A percentile compares a stretch with the other conserved stretches of the same genome.
These are phyloP conservation scores for Coccomyxa sp. DNA, from an alignment of 139 green algal species.

Conservation along the genomic window DNA sequence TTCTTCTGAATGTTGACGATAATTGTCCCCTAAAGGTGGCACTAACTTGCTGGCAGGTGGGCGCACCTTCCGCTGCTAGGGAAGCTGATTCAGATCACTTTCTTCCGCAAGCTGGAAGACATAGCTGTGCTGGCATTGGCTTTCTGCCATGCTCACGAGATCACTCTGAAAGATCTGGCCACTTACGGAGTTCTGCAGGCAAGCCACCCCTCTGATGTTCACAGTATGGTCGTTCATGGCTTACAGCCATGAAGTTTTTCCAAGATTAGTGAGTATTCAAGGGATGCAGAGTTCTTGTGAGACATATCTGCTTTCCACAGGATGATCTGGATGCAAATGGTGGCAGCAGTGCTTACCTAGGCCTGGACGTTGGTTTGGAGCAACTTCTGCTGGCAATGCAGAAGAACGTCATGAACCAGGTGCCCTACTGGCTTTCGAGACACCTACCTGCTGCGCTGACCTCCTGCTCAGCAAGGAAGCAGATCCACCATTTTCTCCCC, in stretches of 20 bases:
- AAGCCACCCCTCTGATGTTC: background rate
- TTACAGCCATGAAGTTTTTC: no score
- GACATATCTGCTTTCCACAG: background rate
- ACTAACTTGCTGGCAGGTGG: background rate
- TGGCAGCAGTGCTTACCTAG: background rate
- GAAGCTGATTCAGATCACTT: background rate
- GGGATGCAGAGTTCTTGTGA: no score
- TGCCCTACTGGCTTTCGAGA: background rate
- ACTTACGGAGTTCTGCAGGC: slow-evolving; percentile 6
- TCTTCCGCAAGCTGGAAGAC: slow-evolving; percentile 12
- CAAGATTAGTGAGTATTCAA: no score
- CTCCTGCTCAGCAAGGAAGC: no score
- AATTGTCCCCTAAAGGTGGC: no score
- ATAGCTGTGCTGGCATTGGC: slow-evolving; percentile 3
- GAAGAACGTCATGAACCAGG: background rate
- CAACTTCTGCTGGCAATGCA: background rate
- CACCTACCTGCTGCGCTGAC: no score
- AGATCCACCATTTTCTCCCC: no score
- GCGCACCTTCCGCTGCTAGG: background rate
- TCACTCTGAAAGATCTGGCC: slow-evolving; percentile 3
- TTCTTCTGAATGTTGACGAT: no score
- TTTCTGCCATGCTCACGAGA: slow-evolving; percentile 16
- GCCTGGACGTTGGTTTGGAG: background rate
- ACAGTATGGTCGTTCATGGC: no score
- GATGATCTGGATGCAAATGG: background rate